Conservation (phyloP, 495 filamentous ascomycete species). For the Xylaria palmicola region DNA sequence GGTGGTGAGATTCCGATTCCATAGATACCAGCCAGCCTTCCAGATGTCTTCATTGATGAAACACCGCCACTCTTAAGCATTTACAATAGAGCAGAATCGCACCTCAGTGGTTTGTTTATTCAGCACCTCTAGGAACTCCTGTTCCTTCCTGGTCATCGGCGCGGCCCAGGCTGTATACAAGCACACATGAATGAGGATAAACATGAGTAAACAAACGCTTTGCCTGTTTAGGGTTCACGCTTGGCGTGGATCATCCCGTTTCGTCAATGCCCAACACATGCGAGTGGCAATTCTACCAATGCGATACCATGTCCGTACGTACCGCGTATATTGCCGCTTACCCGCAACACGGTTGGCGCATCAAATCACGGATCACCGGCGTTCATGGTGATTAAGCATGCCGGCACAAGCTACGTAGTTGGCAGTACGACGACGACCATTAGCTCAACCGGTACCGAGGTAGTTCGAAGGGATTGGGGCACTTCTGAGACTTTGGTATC, state of each 20-base stretch:
- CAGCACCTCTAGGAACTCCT: too few relatives aligned
- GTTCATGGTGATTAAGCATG: slow-evolving; percentile 6
- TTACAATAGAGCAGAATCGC: neutral
- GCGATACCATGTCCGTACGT: slow-evolving; percentile 15
- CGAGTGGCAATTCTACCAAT: slow-evolving; percentile 23
- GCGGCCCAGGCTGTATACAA: neutral
- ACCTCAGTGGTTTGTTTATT: neutral
- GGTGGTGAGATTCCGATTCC: neutral
- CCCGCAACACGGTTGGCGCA: slow-evolving; percentile 21
- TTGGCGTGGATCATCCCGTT: slow-evolving; percentile 18
- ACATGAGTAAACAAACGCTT: slow-evolving; percentile 10
- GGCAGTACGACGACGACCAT: too few relatives aligned
- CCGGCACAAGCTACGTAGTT: too few relatives aligned
- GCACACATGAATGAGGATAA: slow-evolving; percentile 1
- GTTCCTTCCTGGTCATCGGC: neutral
- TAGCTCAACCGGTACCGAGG: neutral
- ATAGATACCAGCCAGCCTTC: neutral
- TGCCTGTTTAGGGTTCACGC: slow-evolving; percentile 2
- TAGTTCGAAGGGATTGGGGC: neutral
- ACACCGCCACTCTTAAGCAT: neutral
- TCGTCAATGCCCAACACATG: slow-evolving; percentile 32
- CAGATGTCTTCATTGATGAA: neutral
- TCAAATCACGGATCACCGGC: slow-evolving; percentile 23
- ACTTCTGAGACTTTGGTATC: too few relatives aligned
- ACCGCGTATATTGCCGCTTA: slow-evolving; percentile 23